Evolutionary conservation across 2,329 filamentous ascomycete genomes (phyloP).

Genomic region (Trichoderma sp.): DNA sequence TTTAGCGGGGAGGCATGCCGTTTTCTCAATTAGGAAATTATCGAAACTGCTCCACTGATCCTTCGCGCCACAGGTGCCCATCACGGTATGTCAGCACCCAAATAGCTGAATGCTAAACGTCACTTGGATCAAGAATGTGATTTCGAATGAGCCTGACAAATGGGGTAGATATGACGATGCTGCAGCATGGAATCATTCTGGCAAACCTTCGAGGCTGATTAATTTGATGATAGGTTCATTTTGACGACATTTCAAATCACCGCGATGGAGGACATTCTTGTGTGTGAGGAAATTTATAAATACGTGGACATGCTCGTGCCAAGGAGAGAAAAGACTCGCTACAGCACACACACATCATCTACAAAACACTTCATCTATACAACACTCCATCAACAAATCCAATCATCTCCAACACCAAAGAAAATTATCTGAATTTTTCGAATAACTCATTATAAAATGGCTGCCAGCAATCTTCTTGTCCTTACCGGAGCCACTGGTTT

Average conservation of each 20-base stretch:
- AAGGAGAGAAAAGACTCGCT: neutral
- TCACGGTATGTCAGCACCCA: neutral
- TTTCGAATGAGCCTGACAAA: neutral
- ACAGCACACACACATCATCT: neutral
- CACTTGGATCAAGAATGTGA: neutral
- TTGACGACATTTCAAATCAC: neutral
- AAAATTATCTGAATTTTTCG: neutral
- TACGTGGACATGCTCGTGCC: neutral
- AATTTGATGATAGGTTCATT: neutral
- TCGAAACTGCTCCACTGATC: neutral
- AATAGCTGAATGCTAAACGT: neutral
- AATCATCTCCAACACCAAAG: neutral
- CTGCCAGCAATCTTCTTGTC: neutral
- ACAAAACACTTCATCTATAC: neutral
- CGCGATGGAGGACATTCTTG: neutral
- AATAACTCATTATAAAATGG: neutral
- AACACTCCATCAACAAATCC: neutral
- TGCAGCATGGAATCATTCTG: neutral
- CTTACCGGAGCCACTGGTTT: slow-evolving; percentile 5
- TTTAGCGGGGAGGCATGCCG: neutral
- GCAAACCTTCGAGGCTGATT: neutral
- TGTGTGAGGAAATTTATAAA: neutral
- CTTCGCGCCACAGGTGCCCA: neutral
- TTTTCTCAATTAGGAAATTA: neutral
- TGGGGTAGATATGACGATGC: neutral